These are phyloP conservation scores for Kuraishia ogatae DNA, from an alignment of 805 yeast species.

Conservation along the genomic window DNA sequence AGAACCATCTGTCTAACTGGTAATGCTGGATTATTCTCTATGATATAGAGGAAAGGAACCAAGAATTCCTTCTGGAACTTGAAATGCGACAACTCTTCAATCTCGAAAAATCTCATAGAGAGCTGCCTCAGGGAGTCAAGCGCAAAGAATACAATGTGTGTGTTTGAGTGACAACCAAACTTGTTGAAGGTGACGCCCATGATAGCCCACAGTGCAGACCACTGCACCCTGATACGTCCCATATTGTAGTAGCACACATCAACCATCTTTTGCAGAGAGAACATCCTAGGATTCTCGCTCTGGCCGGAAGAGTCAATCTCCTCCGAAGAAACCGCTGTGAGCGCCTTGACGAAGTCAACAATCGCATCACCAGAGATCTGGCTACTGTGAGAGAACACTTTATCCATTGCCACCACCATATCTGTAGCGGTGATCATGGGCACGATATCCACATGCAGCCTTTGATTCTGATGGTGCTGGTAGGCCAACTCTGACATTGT, in stretches of 20 bases:
- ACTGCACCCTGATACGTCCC: conserved; percentile 91
- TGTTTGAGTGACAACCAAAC: conserved; percentile 75
- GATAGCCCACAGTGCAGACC: conserved; percentile 92
- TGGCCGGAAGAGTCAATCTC: conserved; percentile 86
- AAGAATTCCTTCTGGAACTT: conserved; percentile 92
- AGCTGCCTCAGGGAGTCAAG: conserved; percentile 90
- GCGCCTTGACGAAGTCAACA: conserved; percentile 76
- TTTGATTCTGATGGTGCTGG: conserved; percentile 64
- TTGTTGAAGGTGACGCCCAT: conserved; percentile 85
- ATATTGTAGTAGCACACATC: conserved; percentile 97
- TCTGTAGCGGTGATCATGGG: conserved; percentile 54
- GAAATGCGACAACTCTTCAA: conserved; percentile 92
- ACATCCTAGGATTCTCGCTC: conserved; percentile 79
- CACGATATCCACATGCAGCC: conserved; percentile 49
- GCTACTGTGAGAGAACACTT: conserved; percentile 76
- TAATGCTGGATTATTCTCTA: conserved; percentile 54
- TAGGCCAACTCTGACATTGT: conserved; percentile 62
- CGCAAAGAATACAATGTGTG: conserved; percentile 79
- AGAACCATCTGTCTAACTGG: conserved; percentile 83
- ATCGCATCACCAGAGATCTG: conserved; percentile 77
- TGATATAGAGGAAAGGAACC: conserved; percentile 78
- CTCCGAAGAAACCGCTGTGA: conserved; percentile 79
- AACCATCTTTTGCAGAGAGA: conserved; percentile 89
- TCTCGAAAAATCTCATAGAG: conserved; percentile 83
- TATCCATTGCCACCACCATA: conserved; percentile 74